Evolutionary conservation across 73 alveolate genomes (phyloP).

Genomic region (Halteria grandinella): DNA sequence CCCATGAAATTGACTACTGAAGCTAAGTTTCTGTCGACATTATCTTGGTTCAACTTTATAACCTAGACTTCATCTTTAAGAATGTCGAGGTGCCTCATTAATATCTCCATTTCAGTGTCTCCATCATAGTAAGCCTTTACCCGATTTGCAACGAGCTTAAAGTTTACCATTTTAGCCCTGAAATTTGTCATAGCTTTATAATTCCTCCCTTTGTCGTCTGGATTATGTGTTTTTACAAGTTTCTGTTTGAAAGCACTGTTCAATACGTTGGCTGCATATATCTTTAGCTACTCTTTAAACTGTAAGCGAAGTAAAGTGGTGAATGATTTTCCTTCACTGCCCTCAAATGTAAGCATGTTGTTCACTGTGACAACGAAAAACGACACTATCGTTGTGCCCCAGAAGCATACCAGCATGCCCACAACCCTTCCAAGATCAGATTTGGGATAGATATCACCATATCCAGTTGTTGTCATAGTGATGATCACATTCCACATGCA

Average conservation of each 20-base stretch:
- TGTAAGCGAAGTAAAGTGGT: constrained; percentile 25
- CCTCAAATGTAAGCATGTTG: constrained; percentile 70
- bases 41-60: too few species aligned
- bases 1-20: too few species aligned
- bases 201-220: constrained; percentile 11
- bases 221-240: not conserved
- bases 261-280: constrained; percentile 59
- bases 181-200: constrained; percentile 14
- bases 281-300: constrained; percentile 51
- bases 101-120: constrained; percentile 30
- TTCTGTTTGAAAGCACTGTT: constrained; percentile 14
- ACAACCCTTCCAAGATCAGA: constrained; percentile 94
- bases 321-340: constrained; percentile 62
- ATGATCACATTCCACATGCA: constrained; percentile 93
- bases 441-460: constrained; percentile 96
- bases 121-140: constrained; percentile 9
- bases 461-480: constrained; percentile 93
- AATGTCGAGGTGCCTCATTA: too few species aligned
- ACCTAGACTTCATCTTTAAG: too few species aligned
- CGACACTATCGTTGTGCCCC: constrained; percentile 95
- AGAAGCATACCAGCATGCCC: constrained; percentile 84
- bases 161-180: constrained; percentile 5
- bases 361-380: constrained; percentile 91
- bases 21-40: too few species aligned
- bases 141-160: constrained; percentile 16